These are phyloP conservation scores for Effrenium voratum DNA, from an alignment of 73 alveolate genomes.

Conservation along the genomic window DNA sequence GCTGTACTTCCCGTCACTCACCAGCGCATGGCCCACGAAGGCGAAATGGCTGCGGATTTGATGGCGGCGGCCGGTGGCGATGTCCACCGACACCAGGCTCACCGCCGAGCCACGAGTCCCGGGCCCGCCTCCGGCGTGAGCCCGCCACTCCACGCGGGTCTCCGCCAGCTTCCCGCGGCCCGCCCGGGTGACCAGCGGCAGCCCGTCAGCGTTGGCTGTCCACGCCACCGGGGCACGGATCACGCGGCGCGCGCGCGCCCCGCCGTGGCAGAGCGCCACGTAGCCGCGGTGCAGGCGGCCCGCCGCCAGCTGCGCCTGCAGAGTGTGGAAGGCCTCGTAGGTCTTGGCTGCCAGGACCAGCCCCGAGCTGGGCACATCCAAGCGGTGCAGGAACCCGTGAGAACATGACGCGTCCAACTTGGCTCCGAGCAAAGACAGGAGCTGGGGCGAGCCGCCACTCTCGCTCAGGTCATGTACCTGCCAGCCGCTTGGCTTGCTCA, in stretches of 20 bases:
- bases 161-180: neutral
- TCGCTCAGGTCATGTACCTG: neutral
- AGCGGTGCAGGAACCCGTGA: slow-evolving; percentile 1
- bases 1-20: neutral
- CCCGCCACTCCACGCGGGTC: neutral
- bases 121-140: too few species aligned
- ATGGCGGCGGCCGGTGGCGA: slow-evolving; percentile 4
- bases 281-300: neutral
- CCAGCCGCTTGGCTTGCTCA: neutral
- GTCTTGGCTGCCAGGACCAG: neutral
- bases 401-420: neutral
- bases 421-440: neutral
- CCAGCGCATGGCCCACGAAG: slow-evolving; percentile 2
- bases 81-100: neutral
- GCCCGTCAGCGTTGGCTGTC: neutral
- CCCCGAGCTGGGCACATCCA: too few species aligned
- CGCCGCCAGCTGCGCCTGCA: neutral
- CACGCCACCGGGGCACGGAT: neutral
- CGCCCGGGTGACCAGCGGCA: neutral
- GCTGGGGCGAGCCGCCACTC: neutral
- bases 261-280: neutral
- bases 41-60: slow-evolving; percentile 6
- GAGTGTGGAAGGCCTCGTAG: neutral
- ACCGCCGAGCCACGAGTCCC: too few species aligned
- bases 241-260: neutral